phyloP scores from a whole-genome alignment of 2,329 filamentous ascomycete species.

The Claviceps arundinis region DNA sequence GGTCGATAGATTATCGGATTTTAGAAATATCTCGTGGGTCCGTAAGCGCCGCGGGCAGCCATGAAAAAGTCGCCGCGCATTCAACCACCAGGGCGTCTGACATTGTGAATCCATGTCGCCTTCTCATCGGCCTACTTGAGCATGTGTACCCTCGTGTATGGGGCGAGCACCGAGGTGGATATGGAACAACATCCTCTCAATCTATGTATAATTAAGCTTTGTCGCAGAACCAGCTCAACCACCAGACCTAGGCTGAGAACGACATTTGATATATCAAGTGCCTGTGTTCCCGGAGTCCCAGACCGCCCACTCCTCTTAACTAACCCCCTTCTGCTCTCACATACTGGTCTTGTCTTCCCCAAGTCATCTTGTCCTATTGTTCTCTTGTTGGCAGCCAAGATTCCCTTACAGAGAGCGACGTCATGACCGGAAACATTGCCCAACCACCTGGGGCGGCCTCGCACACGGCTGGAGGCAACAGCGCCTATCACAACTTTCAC shows the following conservation, averaged over 20 bases:
- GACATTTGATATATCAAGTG: neutral
- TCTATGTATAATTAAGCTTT: neutral
- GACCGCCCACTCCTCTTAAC: neutral
- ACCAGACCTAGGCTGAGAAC: neutral
- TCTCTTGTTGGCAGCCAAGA: neutral
- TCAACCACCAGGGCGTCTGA: neutral
- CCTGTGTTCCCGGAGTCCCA: neutral
- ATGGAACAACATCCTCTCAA: neutral
- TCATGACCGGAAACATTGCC: slow-evolving; percentile 5
- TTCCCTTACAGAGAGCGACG: neutral
- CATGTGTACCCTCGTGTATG: neutral
- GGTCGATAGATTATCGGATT: neutral
- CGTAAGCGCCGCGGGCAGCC: neutral
- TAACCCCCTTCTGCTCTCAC: neutral
- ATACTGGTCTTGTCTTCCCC: neutral
- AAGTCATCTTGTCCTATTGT: neutral
- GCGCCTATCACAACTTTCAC: slow-evolving; percentile 65
- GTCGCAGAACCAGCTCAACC: neutral
- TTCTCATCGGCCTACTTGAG: neutral
- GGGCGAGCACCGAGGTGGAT: neutral
- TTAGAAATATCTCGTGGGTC: neutral
- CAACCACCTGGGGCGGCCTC: slow-evolving; percentile 9
- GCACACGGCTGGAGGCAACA: slow-evolving; percentile 51
- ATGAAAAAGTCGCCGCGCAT: neutral
- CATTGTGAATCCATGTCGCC: no score